Conservation (phyloP, 2,329 filamentous ascomycete genomes). For the Cladobotryum mycophilum region DNA sequence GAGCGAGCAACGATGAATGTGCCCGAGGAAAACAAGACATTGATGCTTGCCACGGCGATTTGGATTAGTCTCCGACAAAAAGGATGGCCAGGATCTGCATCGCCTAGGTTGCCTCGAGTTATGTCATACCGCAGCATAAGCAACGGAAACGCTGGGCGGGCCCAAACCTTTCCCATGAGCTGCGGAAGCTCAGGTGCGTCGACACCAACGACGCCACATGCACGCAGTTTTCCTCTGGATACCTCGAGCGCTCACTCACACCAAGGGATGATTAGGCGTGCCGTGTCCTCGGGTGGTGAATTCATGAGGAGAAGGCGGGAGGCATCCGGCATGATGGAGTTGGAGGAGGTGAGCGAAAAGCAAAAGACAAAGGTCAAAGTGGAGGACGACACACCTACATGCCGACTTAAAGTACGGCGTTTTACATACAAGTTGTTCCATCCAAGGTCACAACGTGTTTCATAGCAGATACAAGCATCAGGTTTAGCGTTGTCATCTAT, state of each 20-base stretch:
- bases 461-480: not conserved
- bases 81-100: slow-evolving; percentile 28
- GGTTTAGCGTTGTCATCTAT: not conserved
- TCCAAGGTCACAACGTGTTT: slow-evolving; percentile 5
- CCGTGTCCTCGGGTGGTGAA: slow-evolving; percentile 20
- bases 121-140: slow-evolving; percentile 19
- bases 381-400: slow-evolving; percentile 15
- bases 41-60: slow-evolving; percentile 34
- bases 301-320: slow-evolving; percentile 20
- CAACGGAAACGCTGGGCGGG: slow-evolving; percentile 4
- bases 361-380: slow-evolving; percentile 9
- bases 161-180: slow-evolving; percentile 13
- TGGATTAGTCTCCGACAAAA: slow-evolving; percentile 32
- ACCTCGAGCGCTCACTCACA: not conserved
- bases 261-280: slow-evolving; percentile 13
- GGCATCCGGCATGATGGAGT: not conserved
- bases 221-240: not conserved
- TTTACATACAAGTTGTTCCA: slow-evolving; percentile 24
- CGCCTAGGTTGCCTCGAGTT: slow-evolving; percentile 22
- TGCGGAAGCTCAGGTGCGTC: not conserved
- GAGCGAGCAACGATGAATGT: slow-evolving; percentile 26
- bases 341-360: slow-evolving; percentile 1
- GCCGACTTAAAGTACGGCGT: slow-evolving; percentile 22
- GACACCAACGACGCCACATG: not conserved
- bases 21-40: slow-evolving; percentile 26